Base-by-base conservation (phyloP, 441 rosid species). In the Arabidopsis hybrid region DNA sequence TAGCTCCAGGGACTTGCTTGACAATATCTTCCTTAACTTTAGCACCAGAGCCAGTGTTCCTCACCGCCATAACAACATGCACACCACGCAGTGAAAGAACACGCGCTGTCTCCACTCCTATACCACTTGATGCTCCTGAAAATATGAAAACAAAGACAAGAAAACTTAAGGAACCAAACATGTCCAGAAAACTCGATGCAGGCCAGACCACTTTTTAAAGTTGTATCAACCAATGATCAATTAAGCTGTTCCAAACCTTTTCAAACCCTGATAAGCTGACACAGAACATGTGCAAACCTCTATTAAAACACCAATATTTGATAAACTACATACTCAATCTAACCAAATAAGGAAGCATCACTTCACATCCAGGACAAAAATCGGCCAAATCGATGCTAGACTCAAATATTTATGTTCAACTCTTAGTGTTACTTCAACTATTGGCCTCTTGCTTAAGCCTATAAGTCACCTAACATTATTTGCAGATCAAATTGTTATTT, bases 101-200 rank as follows among this genome's bases (percentile, higher is more conserved):
- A 4, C 88, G 85, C 0, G 87, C 66, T 10, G 97, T 89, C 78
- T 89, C 97, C 2, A 74, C 39, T 11, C 92, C 93, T 6, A 91
- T 83, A 56, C 95, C 97, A 73, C 92, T 89, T 0, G 97, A 87
- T 56, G 89, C 92, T 68, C 92, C 95, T 89, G 73, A 58, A 73
- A 73, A 29, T 36, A 59, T 71, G 11, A 52, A 31, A 43, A 56
- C 29, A 75, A 6, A 51, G 38, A 8, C 31, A 58, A 36, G 3
- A 34, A 46, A 61, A 51, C 12, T 46, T 16, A 6, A 18, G 16
- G 4, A 65, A 36, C 14, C 7, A 51, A 18, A 49, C 8, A 14
- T 14, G 17, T 55, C 60, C 34, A 11, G 7, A 12, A 47, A 61
- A 8, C 18, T 68, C 17, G 43, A 31, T 8, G 63, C 61, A 74